These are phyloP conservation scores for Vachellia pachyceras DNA, from an alignment of 306 rosid genomes.

Conservation along the genomic window DNA sequence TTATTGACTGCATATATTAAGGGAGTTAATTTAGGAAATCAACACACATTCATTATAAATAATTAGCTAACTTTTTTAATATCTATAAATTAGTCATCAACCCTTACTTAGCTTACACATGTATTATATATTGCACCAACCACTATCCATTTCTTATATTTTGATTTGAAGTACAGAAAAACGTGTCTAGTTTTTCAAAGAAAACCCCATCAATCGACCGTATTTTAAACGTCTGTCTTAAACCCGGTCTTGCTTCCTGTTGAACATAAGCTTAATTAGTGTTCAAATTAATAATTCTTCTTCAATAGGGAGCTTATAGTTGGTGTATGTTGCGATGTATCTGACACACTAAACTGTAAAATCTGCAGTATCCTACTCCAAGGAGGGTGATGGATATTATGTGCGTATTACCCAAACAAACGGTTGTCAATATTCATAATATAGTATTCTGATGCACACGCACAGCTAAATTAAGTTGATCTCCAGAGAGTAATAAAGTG, in stretches of 20 bases:
- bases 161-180: not conserved
- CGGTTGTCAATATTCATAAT: slow-evolving; percentile 3
- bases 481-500: not conserved
- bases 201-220: not conserved
- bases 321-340: not conserved
- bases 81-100: too few species aligned
- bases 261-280: slow-evolving; percentile 28
- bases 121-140: too few species aligned
- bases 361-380: slow-evolving; percentile 26
- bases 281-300: not conserved
- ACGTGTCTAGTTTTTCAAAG: too few species aligned
- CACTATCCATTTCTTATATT: not conserved
- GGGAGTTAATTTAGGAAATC: too few species aligned
- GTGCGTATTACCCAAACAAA: not conserved
- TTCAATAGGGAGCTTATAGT: not conserved
- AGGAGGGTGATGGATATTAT: slow-evolving; percentile 28
- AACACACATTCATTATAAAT: too few species aligned
- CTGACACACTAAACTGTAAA: slow-evolving; percentile 7
- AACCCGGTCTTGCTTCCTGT: slow-evolving; percentile 4
- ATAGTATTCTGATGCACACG: not conserved
- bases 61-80: too few species aligned
- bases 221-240: not conserved
- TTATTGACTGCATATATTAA: too few species aligned
- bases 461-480: not conserved
- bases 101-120: too few species aligned